These are phyloP conservation scores for Citrus mangshanensis DNA, from an alignment of 345 rosid species.

Conservation along the genomic window DNA sequence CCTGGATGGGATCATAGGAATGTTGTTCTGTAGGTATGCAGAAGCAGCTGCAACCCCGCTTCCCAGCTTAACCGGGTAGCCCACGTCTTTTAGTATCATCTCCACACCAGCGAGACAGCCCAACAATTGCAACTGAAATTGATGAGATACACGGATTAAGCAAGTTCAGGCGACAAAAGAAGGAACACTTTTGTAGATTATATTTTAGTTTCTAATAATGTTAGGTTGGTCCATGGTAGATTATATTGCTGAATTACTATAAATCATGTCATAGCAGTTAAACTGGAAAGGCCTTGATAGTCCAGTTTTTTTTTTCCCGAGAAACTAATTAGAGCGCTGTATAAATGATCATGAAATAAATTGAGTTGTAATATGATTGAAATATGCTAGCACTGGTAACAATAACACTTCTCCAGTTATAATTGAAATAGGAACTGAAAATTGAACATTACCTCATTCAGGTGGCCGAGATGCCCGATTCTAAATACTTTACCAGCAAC, in stretches of 20 bases:
- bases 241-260: too few relatives aligned
- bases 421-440: conserved; percentile 4
- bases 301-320: too few relatives aligned
- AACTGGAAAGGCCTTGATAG: too few relatives aligned
- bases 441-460: conserved; percentile 73
- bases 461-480: conserved; percentile 93
- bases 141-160: not conserved
- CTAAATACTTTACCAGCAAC: conserved; percentile 97
- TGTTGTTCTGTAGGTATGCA: conserved; percentile 72
- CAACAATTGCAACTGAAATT: conserved; percentile 72
- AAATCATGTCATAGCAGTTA: too few relatives aligned
- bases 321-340: not conserved
- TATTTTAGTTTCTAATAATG: too few relatives aligned
- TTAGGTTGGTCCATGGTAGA: too few relatives aligned
- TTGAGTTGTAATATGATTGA: not conserved
- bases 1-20: conserved; percentile 80
- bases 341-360: not conserved
- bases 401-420: not conserved
- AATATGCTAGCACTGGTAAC: not conserved
- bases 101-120: conserved; percentile 97
- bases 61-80: conserved; percentile 89
- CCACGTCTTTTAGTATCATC: conserved; percentile 93
- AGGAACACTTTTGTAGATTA: not conserved
- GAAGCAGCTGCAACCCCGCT: conserved; percentile 93
- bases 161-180: not conserved